Evolutionary conservation across 768 basidiomycete genomes (phyloP).

Genomic region (Collybiopsis confluens): DNA sequence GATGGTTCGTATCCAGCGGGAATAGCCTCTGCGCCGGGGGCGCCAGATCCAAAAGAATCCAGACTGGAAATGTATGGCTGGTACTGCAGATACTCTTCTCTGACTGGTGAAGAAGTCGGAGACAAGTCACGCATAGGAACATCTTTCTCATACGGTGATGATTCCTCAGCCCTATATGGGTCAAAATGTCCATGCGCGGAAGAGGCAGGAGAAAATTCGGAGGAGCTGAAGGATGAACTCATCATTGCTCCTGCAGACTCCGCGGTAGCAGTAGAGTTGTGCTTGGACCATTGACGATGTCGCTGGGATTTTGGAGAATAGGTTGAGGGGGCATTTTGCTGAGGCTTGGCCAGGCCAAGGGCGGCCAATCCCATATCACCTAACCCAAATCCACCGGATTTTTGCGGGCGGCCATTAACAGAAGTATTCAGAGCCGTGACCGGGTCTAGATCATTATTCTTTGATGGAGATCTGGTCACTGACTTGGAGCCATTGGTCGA

Average conservation of each 20-base stretch:
- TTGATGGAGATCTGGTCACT: not conserved
- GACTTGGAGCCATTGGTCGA: constrained; percentile 1
- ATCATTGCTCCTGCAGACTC: constrained; percentile 2
- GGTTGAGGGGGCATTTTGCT: not conserved
- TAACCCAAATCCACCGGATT: constrained; percentile 1
- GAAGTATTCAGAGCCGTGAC: not conserved
- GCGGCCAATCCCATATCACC: constrained; percentile 8
- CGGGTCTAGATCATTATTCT: constrained; percentile 1
- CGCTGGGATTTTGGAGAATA: not conserved
- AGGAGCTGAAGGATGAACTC: not conserved
- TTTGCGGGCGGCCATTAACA: constrained; percentile 1
- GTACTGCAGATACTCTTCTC: not conserved
- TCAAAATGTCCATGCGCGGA: not conserved
- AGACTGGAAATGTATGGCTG: not conserved
- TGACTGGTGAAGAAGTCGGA: not conserved
- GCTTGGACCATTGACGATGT: not conserved
- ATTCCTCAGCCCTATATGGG: not conserved
- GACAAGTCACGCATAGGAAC: constrained; percentile 6
- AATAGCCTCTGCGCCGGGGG: not conserved
- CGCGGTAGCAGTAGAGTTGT: not conserved
- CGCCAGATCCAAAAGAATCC: not conserved
- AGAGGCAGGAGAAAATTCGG: constrained; percentile 1
- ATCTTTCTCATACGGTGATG: not conserved
- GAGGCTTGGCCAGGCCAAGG: constrained; percentile 1
- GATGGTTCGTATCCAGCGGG: constrained; percentile 1